Base-by-base conservation (phyloP, 139 green algal species). In the Diplosphaera chodatii region DNA sequence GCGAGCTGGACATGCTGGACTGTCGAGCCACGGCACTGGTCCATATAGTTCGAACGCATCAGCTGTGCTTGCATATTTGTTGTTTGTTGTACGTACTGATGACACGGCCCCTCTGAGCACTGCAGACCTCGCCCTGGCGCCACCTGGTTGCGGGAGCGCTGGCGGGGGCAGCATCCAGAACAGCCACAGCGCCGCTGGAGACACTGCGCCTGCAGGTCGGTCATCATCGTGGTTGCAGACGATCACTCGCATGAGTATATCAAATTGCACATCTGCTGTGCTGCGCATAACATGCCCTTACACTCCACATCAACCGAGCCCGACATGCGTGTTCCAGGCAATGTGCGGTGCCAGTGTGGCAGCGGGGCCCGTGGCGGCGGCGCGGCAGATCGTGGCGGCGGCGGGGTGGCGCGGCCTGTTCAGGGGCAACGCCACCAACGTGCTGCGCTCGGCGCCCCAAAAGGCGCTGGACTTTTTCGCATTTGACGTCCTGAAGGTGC, bases 401-500 rank as follows among this genome's bases (percentile, higher is more conserved):
- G 69, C 81, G 22, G 87, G 88, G 21, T 81, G 79, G 73, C 68
- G 30, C 1, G 83, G 75, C 16, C 76, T 96, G 32, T 96, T 88
- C 84, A 78, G 72, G 33, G 90, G 90, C 67, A 96, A 96, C 74
- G 33, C 78, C n/a, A 71, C 88, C 28, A 96, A 93, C 71, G 88
- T 96, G 64, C 27, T 94, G 40, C 76, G 88, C 22, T 81, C 78
- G n/a, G 87, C 84, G 10, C 89, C 89, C 23, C 84, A 87, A 34
- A 89, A 91, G 41, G 86, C 86, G 5, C 74, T 94, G 10, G 90
- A 96, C 73, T 96, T 96, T 78, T 95, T 94, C 29, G 79, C 76
- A 0, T 93, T 91, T 74, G 88, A 93, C 73, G 68, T 77, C 34
- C 83, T 83, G 75, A 90, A 88, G 74, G 63, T 74, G 62, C 4